Conservation (phyloP, 2,329 filamentous ascomycete species). For the Colletotrichum nymphaeae region DNA sequence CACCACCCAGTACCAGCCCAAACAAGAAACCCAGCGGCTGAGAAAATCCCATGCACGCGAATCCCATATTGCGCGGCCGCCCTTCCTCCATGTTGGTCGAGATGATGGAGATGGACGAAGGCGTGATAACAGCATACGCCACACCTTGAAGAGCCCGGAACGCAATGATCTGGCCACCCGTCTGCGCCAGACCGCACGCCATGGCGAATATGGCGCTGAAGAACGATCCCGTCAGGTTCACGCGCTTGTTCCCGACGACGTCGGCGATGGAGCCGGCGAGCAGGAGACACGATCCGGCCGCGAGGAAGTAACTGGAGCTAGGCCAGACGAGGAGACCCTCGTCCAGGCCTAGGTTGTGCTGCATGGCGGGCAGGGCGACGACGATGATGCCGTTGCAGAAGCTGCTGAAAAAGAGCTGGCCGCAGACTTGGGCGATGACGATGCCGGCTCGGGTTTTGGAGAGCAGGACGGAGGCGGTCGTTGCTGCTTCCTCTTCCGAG, state of each 20-base stretch:
- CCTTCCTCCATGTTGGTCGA: slow-evolving; percentile 10
- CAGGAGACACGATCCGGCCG: not conserved
- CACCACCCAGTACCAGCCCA: slow-evolving; percentile 15
- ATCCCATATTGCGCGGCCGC: slow-evolving; percentile 44
- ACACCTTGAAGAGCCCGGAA: slow-evolving; percentile 23
- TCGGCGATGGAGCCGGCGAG: slow-evolving; percentile 21
- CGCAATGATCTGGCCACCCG: slow-evolving; percentile 10
- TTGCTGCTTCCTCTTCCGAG: not conserved
- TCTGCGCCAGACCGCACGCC: slow-evolving; percentile 11
- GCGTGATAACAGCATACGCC: slow-evolving; percentile 19
- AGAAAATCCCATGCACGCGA: slow-evolving; percentile 39
- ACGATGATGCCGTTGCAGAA: slow-evolving; percentile 19
- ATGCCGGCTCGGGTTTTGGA: not conserved
- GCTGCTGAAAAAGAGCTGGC: slow-evolving; percentile 9
- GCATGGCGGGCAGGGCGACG: slow-evolving; percentile 13
- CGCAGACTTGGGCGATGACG: slow-evolving; percentile 9
- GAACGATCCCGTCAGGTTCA: slow-evolving; percentile 22
- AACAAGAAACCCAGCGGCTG: slow-evolving; percentile 16
- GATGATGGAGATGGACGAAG: slow-evolving; percentile 17
- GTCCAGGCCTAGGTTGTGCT: not conserved
- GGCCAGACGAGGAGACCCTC: slow-evolving; percentile 14
- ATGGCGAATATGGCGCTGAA: slow-evolving; percentile 13
- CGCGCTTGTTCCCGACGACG: slow-evolving; percentile 11
- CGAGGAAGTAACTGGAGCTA: slow-evolving; percentile 16
- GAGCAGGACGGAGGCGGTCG: not conserved